Conservation (phyloP, 2,329 filamentous ascomycete species). For the Madurella fahalii region DNA sequence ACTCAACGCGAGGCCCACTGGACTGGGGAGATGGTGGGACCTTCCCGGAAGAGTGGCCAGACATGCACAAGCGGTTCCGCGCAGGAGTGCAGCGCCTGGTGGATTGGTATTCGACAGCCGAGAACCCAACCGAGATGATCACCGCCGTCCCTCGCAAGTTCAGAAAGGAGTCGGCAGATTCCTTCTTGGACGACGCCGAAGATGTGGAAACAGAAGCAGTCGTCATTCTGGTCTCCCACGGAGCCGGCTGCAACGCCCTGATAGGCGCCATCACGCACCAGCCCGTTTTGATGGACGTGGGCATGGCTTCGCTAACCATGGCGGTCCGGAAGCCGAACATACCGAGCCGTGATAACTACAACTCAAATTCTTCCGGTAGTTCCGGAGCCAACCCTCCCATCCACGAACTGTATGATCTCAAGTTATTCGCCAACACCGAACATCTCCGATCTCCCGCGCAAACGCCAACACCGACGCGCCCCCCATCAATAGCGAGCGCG, state of each 20-base stretch:
- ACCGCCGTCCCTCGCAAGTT: slow-evolving; percentile 38
- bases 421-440: slow-evolving; percentile 69
- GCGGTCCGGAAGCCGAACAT: slow-evolving; percentile 59
- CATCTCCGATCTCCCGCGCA: slow-evolving; percentile 54
- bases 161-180: slow-evolving; percentile 37
- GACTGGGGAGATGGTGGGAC: slow-evolving; percentile 85
- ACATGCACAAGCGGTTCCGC: slow-evolving; percentile 89
- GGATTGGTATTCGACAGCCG: slow-evolving; percentile 69
- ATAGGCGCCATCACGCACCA: slow-evolving; percentile 90
- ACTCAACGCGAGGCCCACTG: slow-evolving; percentile 75
- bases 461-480: slow-evolving; percentile 31
- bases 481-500: slow-evolving; percentile 32
- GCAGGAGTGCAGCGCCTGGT: slow-evolving; percentile 74
- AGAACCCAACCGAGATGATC: slow-evolving; percentile 49
- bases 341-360: slow-evolving; percentile 26
- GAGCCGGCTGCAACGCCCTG: slow-evolving; percentile 91
- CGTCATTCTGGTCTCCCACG: slow-evolving; percentile 85
- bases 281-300: slow-evolving; percentile 85
- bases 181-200: slow-evolving; percentile 34
- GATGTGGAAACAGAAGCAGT: slow-evolving; percentile 69
- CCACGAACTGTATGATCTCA: slow-evolving; percentile 67
- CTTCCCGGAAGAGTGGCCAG: slow-evolving; percentile 90
- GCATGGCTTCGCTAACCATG: slow-evolving; percentile 87
- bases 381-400: slow-evolving; percentile 35
- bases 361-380: slow-evolving; percentile 2